Conservation (phyloP, 2,329 filamentous ascomycete species). For the Ambrosiella xylebori region DNA sequence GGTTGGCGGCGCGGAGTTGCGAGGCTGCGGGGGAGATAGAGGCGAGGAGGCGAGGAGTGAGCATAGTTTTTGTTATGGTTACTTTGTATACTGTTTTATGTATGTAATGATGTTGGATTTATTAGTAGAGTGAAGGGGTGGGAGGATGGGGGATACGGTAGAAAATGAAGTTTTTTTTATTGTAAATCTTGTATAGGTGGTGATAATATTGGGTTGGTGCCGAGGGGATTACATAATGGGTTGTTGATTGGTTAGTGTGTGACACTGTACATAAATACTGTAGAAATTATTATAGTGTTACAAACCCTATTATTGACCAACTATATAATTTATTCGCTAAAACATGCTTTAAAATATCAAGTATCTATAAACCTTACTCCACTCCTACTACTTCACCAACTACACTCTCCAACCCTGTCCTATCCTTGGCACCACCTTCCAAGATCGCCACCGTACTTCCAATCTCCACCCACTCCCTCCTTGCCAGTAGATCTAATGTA, state of each 20-base stretch:
- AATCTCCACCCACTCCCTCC: slow-evolving; percentile 56
- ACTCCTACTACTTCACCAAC: slow-evolving; percentile 51
- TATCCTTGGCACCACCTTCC: slow-evolving; percentile 52
- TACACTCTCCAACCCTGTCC: slow-evolving; percentile 52
- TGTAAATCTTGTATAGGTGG: too few relatives aligned
- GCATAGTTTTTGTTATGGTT: not conserved
- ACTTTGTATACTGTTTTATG: not conserved
- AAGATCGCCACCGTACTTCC: slow-evolving; percentile 54
- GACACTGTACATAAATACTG: too few relatives aligned
- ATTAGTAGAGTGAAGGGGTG: not conserved
- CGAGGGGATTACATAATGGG: too few relatives aligned
- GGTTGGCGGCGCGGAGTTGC: not conserved
- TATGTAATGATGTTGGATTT: not conserved
- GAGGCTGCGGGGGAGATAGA: not conserved
- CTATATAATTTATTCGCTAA: too few relatives aligned
- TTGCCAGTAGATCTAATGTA: slow-evolving; percentile 49
- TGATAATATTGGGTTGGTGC: too few relatives aligned
- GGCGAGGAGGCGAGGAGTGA: not conserved
- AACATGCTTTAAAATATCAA: not conserved
- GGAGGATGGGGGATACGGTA: too few relatives aligned
- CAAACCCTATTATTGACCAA: too few relatives aligned
- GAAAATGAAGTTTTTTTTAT: too few relatives aligned
- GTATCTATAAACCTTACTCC: slow-evolving; percentile 26
- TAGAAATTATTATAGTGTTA: too few relatives aligned
- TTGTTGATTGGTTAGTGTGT: too few relatives aligned